Evolutionary conservation across 2,329 filamentous ascomycete species (phyloP).

Genomic region (Fusarium kyushuense): DNA sequence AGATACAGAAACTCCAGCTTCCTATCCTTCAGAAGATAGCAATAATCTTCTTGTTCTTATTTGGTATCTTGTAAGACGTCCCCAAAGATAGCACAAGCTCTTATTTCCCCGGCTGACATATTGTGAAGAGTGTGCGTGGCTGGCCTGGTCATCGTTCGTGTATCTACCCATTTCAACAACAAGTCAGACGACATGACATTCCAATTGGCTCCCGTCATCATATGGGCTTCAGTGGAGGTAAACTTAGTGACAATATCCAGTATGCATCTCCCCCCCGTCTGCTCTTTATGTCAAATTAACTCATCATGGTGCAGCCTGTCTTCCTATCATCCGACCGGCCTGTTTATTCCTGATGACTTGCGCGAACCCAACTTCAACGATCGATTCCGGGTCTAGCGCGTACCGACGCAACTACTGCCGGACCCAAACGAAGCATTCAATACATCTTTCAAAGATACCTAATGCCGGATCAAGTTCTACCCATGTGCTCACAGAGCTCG

Average conservation of each 20-base stretch:
- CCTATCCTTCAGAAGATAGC: slow-evolving; percentile 42
- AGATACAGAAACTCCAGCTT: slow-evolving; percentile 48
- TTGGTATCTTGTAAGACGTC: slow-evolving; percentile 46
- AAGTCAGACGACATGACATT: slow-evolving; percentile 39
- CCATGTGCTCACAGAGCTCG: slow-evolving; percentile 30
- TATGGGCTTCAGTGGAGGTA: slow-evolving; percentile 44
- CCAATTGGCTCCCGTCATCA: slow-evolving; percentile 32
- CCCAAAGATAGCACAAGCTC: fast-evolving
- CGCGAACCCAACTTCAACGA: slow-evolving; percentile 1
- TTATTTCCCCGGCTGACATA: neutral
- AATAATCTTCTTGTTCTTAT: slow-evolving; percentile 46
- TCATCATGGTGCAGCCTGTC: slow-evolving; percentile 27
- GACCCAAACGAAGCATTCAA: slow-evolving; percentile 30
- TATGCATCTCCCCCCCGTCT: neutral
- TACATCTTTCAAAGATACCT: slow-evolving; percentile 24
- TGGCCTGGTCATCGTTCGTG: slow-evolving; percentile 35
- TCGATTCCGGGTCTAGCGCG: slow-evolving; percentile 13
- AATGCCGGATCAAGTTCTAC: slow-evolving; percentile 38
- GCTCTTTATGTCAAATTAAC: neutral
- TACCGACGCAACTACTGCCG: slow-evolving; percentile 20
- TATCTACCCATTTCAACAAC: slow-evolving; percentile 29
- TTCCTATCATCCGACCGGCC: slow-evolving; percentile 41
- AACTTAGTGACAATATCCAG: slow-evolving; percentile 42
- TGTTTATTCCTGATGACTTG: slow-evolving; percentile 35
- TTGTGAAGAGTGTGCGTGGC: slow-evolving; percentile 35